A percentile compares a stretch with the other conserved stretches of the same genome.
phyloP scores from a whole-genome alignment of 2,329 filamentous ascomycete genomes.

The Simplicillium aogashimaense region DNA sequence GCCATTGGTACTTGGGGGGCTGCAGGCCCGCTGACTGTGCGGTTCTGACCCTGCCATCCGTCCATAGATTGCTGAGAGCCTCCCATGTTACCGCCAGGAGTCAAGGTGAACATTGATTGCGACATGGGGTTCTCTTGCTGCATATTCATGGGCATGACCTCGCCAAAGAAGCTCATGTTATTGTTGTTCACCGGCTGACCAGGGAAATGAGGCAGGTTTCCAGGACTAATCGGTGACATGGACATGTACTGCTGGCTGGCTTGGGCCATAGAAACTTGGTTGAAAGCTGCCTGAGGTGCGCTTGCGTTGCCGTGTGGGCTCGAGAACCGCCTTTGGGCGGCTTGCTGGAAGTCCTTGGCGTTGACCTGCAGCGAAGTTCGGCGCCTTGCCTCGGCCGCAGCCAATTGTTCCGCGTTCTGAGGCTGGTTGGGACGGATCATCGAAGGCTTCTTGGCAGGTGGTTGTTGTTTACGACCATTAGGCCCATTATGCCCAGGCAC shows the following conservation, averaged over 20 bases:
- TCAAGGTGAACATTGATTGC: slow-evolving; percentile 58
- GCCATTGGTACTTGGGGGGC: slow-evolving; percentile 3
- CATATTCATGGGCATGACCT: slow-evolving; percentile 44
- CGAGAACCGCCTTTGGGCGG: slow-evolving; percentile 30
- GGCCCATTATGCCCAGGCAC: slow-evolving; percentile 28
- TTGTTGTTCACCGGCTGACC: slow-evolving; percentile 27
- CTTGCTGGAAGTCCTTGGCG: slow-evolving; percentile 17
- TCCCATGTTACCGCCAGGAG: slow-evolving; percentile 25
- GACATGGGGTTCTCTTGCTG: slow-evolving; percentile 41
- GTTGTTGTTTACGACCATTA: slow-evolving; percentile 17
- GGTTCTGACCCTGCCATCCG: slow-evolving; percentile 9
- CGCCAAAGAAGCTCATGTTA: slow-evolving; percentile 28
- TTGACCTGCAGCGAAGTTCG: slow-evolving; percentile 4
- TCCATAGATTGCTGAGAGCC: slow-evolving; percentile 25
- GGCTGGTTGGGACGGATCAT: slow-evolving; percentile 31
- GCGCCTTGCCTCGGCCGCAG: neutral
- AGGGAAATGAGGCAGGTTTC: slow-evolving; percentile 27
- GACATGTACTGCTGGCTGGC: slow-evolving; percentile 32
- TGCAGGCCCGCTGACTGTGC: neutral
- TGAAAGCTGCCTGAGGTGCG: slow-evolving; percentile 20
- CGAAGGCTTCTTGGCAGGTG: slow-evolving; percentile 4
- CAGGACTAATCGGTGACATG: slow-evolving; percentile 43
- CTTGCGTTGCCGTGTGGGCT: slow-evolving; percentile 13
- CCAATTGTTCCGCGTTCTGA: slow-evolving; percentile 26
- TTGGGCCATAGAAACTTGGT: slow-evolving; percentile 29